Percentiles rank a stretch among this genome's conserved stretches.
Conservation (phyloP, 1,284 basidiomycete species). For the Trichosporon sp. region DNA sequence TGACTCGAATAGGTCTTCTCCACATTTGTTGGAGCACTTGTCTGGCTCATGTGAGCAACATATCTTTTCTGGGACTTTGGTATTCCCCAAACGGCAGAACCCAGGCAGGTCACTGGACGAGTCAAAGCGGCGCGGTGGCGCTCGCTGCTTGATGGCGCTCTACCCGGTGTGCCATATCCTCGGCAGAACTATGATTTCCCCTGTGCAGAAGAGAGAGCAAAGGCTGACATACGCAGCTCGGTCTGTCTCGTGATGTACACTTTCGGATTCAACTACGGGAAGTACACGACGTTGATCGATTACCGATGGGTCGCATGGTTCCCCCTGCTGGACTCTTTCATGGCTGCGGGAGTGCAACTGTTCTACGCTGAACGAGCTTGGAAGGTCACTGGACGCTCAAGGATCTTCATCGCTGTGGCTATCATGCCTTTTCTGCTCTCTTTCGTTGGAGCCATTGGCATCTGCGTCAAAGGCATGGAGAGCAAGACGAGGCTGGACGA, state of each 20-base stretch:
- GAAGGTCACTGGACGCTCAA: conserved; percentile 12
- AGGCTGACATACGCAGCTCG: not conserved
- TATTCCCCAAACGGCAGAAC: no score
- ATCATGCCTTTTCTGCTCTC: conserved; percentile 6
- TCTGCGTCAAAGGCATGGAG: not conserved
- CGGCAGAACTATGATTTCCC: not conserved
- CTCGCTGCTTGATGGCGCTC: not conserved
- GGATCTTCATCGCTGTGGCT: conserved; percentile 1
- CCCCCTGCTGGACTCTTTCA: conserved; percentile 13
- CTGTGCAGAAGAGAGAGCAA: not conserved
- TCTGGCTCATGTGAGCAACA: not conserved
- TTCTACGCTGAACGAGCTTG: conserved; percentile 21
- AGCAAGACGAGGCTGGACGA: not conserved
- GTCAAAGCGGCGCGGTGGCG: not conserved
- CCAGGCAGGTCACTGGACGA: no score
- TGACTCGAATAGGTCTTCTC: not conserved
- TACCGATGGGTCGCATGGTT: conserved; percentile 15
- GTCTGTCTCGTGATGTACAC: conserved; percentile 9
- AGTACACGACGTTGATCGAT: conserved; percentile 6
- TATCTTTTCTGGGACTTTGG: not conserved
- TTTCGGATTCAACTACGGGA: conserved; percentile 16
- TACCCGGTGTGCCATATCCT: not conserved
- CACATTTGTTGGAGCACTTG: not conserved
- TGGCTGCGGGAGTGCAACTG: conserved; percentile 7
- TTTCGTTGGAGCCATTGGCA: conserved; percentile 10